phyloP scores from a whole-genome alignment of 768 basidiomycete genomes.

The Mycena metata region DNA sequence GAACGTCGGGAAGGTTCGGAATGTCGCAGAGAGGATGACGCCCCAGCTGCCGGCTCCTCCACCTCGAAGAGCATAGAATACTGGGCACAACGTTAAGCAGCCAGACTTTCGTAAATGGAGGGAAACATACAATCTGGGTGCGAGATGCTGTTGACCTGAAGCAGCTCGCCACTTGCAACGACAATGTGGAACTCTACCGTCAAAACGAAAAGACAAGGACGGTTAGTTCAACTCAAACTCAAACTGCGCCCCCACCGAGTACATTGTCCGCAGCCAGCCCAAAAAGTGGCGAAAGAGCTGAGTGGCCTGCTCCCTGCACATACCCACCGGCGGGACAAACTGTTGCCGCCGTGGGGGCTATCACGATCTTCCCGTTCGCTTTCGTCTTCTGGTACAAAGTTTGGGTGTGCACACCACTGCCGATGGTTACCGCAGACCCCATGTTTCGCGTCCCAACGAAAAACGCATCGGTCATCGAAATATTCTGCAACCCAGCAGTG shows the following conservation, averaged over 20 bases:
- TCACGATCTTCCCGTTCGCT: slow-evolving; percentile 41
- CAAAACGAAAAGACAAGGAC: not conserved
- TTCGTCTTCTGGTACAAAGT: slow-evolving; percentile 43
- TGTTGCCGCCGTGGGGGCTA: slow-evolving; percentile 46
- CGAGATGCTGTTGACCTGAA: slow-evolving; percentile 5
- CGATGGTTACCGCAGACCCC: slow-evolving; percentile 46
- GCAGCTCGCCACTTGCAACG: slow-evolving; percentile 20
- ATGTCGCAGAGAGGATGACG: no score
- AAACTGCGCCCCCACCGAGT: slow-evolving; percentile 27
- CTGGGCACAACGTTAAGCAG: slow-evolving; percentile 23
- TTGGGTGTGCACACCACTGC: slow-evolving; percentile 45
- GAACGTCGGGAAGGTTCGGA: slow-evolving; percentile 43
- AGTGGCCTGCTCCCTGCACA: slow-evolving; percentile 52
- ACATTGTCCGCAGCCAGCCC: slow-evolving; percentile 25
- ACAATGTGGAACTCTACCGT: slow-evolving; percentile 22
- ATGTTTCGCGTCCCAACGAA: slow-evolving; percentile 33
- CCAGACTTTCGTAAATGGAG: not conserved
- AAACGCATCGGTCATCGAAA: slow-evolving; percentile 41
- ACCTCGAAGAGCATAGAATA: slow-evolving; percentile 36
- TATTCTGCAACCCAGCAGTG: slow-evolving; percentile 48
- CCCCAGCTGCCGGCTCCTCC: no score
- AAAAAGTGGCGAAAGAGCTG: slow-evolving; percentile 44
- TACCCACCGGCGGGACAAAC: slow-evolving; percentile 47
- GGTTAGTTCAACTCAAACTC: not conserved
- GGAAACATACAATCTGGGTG: slow-evolving; percentile 16